These are phyloP conservation scores for Moesziomyces globuligerus DNA, from an alignment of 1,284 basidiomycete genomes.

Conservation along the genomic window DNA sequence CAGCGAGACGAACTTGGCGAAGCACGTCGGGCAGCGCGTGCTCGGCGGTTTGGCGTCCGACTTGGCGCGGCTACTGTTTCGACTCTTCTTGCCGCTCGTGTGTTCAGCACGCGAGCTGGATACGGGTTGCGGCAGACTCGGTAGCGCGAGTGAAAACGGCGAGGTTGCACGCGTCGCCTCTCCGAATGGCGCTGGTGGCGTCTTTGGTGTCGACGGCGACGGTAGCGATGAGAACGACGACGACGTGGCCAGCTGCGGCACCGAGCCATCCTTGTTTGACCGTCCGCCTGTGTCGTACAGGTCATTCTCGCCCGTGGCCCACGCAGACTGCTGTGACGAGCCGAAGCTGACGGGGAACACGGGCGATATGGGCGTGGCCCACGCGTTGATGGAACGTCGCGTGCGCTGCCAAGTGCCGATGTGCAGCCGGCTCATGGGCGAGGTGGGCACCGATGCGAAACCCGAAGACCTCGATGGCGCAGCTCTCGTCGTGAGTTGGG, in stretches of 20 bases:
- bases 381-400: constrained; percentile 14
- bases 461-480: constrained; percentile 1
- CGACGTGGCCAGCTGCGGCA: constrained; percentile 12
- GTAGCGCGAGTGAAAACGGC: constrained; percentile 1
- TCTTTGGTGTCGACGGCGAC: constrained; percentile 18
- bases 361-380: neutral
- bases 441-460: constrained; percentile 17
- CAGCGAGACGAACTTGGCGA: constrained; percentile 28
- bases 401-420: neutral
- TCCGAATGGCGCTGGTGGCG: constrained; percentile 11
- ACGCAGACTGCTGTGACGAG: neutral
- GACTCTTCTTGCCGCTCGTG: constrained; percentile 3
- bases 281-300: constrained; percentile 5
- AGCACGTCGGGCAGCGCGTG: constrained; percentile 41
- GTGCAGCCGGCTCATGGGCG: constrained; percentile 14
- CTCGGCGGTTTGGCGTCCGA: constrained; percentile 21
- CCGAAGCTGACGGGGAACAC: constrained; percentile 13
- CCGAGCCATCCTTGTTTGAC: constrained; percentile 5
- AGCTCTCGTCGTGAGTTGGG: constrained; percentile 3
- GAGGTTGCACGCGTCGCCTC: constrained; percentile 13
- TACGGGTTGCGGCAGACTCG: constrained; percentile 1
- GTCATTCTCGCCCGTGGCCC: constrained; percentile 7
- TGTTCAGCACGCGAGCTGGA: constrained; percentile 3
- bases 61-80: constrained; percentile 20
- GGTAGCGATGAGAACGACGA: constrained; percentile 15